These are phyloP conservation scores for Nyctanthes arbortristis DNA, from an alignment of 257 asterid genomes.

Conservation along the genomic window DNA sequence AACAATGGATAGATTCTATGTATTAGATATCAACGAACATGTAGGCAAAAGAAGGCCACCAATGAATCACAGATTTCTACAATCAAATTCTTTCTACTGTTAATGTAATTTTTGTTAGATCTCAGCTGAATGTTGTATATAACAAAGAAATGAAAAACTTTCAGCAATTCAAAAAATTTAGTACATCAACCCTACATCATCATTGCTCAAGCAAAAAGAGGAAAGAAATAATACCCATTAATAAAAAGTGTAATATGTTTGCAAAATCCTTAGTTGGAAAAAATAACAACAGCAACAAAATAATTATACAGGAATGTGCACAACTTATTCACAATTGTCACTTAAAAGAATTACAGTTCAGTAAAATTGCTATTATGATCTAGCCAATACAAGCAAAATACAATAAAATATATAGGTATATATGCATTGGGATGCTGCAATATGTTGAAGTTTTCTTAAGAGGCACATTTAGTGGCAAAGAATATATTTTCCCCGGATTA, in stretches of 20 bases:
- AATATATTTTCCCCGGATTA: not conserved
- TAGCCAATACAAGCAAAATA: no score
- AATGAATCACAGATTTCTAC: not conserved
- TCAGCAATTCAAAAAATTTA: no score
- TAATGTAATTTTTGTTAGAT: not conserved
- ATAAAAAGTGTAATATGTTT: no score
- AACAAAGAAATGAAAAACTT: not conserved
- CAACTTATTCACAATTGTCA: no score
- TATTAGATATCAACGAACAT: not conserved
- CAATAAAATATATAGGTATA: not conserved
- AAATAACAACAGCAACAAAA: no score
- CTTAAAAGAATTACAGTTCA: no score
- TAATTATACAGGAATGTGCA: no score
- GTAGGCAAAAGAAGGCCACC: not conserved
- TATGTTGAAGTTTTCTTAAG: not conserved
- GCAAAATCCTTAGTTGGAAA: no score
- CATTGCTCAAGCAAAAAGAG: no score
- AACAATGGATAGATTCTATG: not conserved
- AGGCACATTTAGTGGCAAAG: not conserved
- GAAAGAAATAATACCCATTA: no score
- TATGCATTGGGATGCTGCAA: not conserved
- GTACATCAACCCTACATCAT: no score
- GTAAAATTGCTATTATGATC: no score
- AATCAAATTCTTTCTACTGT: not conserved
- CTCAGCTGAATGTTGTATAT: conserved; percentile 2